Conservation (phyloP, 768 basidiomycete species). For the Lactifluus rugatus region DNA sequence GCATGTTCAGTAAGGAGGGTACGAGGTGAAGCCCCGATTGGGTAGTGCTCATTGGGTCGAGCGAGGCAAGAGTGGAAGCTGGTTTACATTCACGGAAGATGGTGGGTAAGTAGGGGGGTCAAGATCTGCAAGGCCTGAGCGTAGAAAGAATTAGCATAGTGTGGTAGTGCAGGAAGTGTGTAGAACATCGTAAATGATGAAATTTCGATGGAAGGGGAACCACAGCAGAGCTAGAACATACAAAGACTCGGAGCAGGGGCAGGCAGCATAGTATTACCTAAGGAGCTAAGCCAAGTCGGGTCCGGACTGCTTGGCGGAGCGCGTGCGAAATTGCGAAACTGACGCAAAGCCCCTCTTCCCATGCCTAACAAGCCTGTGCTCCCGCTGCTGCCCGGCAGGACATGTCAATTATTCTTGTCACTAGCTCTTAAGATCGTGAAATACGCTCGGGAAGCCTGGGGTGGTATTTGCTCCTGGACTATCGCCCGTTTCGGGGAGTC, state of each 20-base stretch:
- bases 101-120: background rate
- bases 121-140: background rate
- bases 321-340: too few species aligned
- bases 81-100: background rate
- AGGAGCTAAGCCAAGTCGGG: too few species aligned
- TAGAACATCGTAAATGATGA: slow-evolving; percentile 2
- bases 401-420: slow-evolving; percentile 92
- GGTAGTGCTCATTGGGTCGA: background rate
- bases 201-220: too few species aligned
- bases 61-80: background rate
- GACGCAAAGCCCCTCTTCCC: too few species aligned
- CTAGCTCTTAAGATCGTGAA: slow-evolving; percentile 97
- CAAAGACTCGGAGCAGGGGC: background rate
- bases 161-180: background rate
- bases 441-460: slow-evolving; percentile 99
- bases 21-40: background rate
- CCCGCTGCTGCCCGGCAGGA: slow-evolving; percentile 26
- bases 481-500: slow-evolving; percentile 81
- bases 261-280: too few species aligned
- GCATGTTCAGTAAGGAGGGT: background rate
- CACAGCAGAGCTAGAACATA: background rate
- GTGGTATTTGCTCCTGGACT: slow-evolving; percentile 93
- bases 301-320: too few species aligned
- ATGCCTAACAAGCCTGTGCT: slow-evolving; percentile 26
- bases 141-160: background rate